Percentiles rank a stretch among this genome's conserved stretches.
These are phyloP conservation scores for Manihot esculenta DNA, from an alignment of 441 rosid species.

Conservation along the genomic window DNA sequence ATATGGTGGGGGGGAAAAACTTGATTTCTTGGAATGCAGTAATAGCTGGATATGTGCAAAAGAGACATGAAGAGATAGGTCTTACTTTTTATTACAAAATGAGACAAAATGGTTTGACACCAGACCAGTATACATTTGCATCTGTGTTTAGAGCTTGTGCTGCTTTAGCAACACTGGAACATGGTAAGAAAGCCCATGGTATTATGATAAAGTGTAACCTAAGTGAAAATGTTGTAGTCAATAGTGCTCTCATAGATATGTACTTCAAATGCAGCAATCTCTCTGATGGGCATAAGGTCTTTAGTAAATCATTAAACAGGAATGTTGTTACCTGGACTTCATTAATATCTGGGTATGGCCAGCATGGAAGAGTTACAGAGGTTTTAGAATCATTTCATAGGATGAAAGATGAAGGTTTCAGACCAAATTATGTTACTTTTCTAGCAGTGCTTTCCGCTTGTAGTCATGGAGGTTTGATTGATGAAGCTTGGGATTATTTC, in stretches of 20 bases:
- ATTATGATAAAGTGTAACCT: constrained; percentile 53
- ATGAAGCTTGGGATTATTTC: constrained; percentile 56
- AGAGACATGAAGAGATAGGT: constrained; percentile 36
- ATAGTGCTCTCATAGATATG: constrained; percentile 79
- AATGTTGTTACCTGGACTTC: constrained; percentile 77
- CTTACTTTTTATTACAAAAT: constrained; percentile 33
- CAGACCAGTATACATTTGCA: constrained; percentile 78
- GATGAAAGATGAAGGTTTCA: constrained; percentile 63
- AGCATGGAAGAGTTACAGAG: constrained; percentile 60
- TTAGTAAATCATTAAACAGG: constrained; percentile 40
- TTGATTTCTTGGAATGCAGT: constrained; percentile 55
- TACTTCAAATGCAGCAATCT: constrained; percentile 79
- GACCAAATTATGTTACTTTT: constrained; percentile 70
- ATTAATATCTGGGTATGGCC: constrained; percentile 77
- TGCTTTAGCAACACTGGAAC: constrained; percentile 55
- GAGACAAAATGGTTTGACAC: constrained; percentile 42
- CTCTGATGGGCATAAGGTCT: constrained; percentile 51
- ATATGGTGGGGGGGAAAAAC: constrained; percentile 29
- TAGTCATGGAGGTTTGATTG: constrained; percentile 74
- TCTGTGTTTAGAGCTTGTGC: constrained; percentile 75
- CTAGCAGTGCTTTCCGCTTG: constrained; percentile 82
- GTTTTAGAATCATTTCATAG: constrained; percentile 60
- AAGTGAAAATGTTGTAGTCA: constrained; percentile 53
- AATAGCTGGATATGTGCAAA: constrained; percentile 51
- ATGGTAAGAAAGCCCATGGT: constrained; percentile 65